Evolutionary conservation across 1,284 basidiomycete genomes (phyloP).

Genomic region (Leccinum fuscescens): DNA sequence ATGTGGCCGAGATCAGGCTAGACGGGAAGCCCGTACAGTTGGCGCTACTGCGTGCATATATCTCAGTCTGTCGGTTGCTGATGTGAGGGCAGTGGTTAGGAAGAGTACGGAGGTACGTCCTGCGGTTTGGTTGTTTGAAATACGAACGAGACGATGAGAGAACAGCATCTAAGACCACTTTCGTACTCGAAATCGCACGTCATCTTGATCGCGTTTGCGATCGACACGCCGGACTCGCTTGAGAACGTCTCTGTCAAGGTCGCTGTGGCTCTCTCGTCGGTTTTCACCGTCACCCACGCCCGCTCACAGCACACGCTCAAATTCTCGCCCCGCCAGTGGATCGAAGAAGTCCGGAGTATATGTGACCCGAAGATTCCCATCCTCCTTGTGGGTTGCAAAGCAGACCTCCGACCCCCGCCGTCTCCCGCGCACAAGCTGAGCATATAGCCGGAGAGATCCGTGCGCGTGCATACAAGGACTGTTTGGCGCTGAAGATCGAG

Average conservation of each 20-base stretch:
- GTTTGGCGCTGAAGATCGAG: conserved; percentile 86
- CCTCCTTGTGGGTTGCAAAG: conserved; percentile 85
- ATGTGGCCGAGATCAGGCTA: conserved; percentile 95
- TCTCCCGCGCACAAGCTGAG: conserved; percentile 74
- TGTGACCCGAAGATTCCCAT: conserved; percentile 84
- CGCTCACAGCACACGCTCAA: not conserved
- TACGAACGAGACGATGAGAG: not conserved
- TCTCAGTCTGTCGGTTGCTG: conserved; percentile 7
- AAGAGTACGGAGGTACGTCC: conserved; percentile 81
- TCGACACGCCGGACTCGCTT: conserved; percentile 95
- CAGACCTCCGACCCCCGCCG: conserved; percentile 72
- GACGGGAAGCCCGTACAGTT: conserved; percentile 97
- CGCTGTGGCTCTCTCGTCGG: not conserved
- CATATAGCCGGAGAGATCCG: conserved; percentile 78
- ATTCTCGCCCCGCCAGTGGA: conserved; percentile 66
- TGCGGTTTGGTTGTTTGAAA: not conserved
- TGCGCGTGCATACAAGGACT: conserved; percentile 91
- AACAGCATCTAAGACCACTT: conserved; percentile 84
- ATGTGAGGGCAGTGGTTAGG: conserved; percentile 71
- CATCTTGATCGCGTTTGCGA: conserved; percentile 94
- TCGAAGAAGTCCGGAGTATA: conserved; percentile 91
- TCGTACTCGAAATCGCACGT: conserved; percentile 98
- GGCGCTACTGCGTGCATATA: conserved; percentile 78
- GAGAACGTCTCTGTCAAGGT: conserved; percentile 95
- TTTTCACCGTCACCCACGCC: not conserved